Percentiles rank a stretch among this genome's conserved stretches.
Conservation (phyloP, 108 stramenopile species). For the Nannochloropsis salina region DNA sequence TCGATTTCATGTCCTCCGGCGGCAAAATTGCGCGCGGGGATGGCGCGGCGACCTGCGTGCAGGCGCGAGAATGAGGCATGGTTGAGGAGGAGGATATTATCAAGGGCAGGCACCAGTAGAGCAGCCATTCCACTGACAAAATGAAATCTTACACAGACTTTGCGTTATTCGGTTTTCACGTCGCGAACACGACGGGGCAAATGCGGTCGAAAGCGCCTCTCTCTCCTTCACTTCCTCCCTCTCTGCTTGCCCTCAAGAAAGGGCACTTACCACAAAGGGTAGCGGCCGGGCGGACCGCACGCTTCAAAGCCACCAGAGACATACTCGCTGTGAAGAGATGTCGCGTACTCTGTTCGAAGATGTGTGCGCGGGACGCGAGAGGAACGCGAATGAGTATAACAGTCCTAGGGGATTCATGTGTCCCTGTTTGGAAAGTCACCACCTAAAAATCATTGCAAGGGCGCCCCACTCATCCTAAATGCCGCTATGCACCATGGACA, state of each 20-base stretch:
- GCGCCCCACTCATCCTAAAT: no score
- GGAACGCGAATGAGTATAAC: no score
- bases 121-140: background rate
- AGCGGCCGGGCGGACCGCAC: background rate
- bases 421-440: no score
- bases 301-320: background rate
- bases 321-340: background rate
- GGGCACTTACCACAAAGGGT: background rate
- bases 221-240: background rate
- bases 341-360: no score
- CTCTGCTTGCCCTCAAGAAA: background rate
- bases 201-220: background rate
- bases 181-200: background rate
- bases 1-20: background rate
- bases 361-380: no score
- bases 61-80: background rate
- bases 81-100: background rate
- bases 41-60: background rate
- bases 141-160: background rate
- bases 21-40: background rate
- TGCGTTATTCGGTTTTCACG: background rate
- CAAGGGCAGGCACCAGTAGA: no score
- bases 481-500: no score
- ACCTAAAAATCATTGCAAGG: no score
- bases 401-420: no score